Evolutionary conservation across 1,284 basidiomycete genomes (phyloP), one percentile per base, ranked within the genome.

Genomic region (Austroboletus novae-zelandiae): DNA sequence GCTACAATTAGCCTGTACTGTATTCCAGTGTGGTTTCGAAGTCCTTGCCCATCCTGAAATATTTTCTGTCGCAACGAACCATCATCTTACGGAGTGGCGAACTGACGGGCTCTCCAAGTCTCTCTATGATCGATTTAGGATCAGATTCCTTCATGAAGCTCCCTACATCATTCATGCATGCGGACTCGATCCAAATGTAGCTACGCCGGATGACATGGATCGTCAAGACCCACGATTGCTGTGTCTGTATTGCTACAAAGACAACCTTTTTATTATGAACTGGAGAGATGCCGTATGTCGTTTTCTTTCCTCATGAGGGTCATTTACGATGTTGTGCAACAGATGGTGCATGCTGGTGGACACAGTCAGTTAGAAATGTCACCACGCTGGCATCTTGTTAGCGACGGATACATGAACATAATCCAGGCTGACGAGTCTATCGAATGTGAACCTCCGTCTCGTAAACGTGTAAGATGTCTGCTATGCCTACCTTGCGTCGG

Each of bases 151-250:
- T 15, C 20, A 35, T 9, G 50, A 41, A n/a, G 59, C 41, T n/a
- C 48, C 48, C 15, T 40, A 50, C 17, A 39, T 60, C 4, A 36
- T 57, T 11, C 32, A 15, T 43, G 31, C 47, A 10, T 53, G 57
- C 15, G 47, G 36, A 15, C 11, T 60, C 36, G 57, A 57, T 23
- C 59, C 61, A 27, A 35, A 18, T 34, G 42, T 53, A 8, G 42
- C 54, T 25, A 61, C 44, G 3, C 13, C 29, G 5, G 46, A 43
- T 9, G 45, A 62, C 14, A 60, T 61, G 59, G 48, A 54, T 27
- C 25, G 7, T 8, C 47, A 20, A 9, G 49, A 57, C 20, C 47
- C 49, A 20, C 42, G 45, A 23, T 11, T 53, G 41, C 41, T 6
- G 17, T 56, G 52, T 23, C 18, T 52, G 20, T 17, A 1, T 15